Conservation (phyloP, 2,329 filamentous ascomycete species). For the Aureobasidium lini region DNA sequence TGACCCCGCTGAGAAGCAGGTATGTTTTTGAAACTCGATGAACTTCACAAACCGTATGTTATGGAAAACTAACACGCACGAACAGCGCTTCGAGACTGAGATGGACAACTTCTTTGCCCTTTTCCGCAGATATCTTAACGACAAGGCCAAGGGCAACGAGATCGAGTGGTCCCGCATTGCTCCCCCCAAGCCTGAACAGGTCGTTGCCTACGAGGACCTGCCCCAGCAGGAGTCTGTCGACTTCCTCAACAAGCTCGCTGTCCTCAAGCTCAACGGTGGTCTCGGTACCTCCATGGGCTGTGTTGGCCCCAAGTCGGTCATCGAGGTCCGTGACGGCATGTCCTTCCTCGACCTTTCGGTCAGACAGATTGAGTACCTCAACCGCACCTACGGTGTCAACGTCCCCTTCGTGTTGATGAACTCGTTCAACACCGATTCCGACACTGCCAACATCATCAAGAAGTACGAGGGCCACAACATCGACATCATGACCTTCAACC, state of each 20-base stretch:
- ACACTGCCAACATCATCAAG: constrained; percentile 99
- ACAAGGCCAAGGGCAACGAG: constrained; percentile 96
- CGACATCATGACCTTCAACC: constrained; percentile 99
- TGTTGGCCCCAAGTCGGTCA: constrained; percentile 98
- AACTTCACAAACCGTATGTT: constrained; percentile 15
- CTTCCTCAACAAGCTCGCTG: constrained; percentile 94
- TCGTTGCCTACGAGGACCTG: constrained; percentile 88
- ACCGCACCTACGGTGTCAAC: constrained; percentile 95
- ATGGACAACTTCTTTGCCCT: constrained; percentile 99
- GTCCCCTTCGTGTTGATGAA: constrained; percentile 99
- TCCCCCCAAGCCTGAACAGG: constrained; percentile 85
- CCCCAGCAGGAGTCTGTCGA: constrained; percentile 83
- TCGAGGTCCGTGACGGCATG: constrained; percentile 99
- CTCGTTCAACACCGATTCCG: constrained; percentile 99
- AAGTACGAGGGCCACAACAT: constrained; percentile 99
- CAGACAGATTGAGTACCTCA: constrained; percentile 97
- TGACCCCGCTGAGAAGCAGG: constrained; percentile 72
- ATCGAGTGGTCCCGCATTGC: constrained; percentile 96
- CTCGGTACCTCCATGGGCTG: constrained; percentile 99
- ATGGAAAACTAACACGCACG: constrained; percentile 12
- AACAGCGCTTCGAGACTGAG: constrained; percentile 84
- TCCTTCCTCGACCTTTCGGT: constrained; percentile 98
- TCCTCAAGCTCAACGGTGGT: constrained; percentile 98
- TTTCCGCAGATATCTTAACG: constrained; percentile 96
- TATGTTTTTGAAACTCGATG: constrained; percentile 35